Conservation (phyloP, 371 early-diverging fungal species). For the Chytridiales sp. region DNA sequence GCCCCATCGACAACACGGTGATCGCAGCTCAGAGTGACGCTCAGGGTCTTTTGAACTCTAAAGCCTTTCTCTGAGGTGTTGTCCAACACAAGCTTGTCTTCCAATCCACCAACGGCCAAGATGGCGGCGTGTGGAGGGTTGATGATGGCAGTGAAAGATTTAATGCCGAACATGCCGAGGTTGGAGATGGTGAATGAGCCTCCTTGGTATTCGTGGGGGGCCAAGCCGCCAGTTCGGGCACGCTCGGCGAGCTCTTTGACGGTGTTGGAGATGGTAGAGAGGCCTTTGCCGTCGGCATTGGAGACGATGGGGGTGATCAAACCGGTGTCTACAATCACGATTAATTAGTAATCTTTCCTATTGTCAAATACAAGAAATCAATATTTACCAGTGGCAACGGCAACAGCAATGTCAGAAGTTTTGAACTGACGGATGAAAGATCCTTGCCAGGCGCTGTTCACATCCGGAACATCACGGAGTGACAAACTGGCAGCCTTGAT, state of each 20-base stretch:
- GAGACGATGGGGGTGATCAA: conserved; percentile 95
- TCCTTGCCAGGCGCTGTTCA: conserved; percentile 95
- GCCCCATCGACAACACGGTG: conserved; percentile 98
- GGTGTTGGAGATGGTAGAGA: conserved; percentile 78
- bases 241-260: conserved; percentile 84
- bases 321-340: conserved; percentile 64
- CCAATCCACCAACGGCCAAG: conserved; percentile 86
- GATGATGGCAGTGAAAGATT: conserved; percentile 95
- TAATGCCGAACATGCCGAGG: conserved; percentile 96
- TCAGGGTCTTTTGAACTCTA: conserved; percentile 68
- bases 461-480: conserved; percentile 90
- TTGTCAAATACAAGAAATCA: background rate
- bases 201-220: conserved; percentile 91
- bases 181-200: conserved; percentile 98
- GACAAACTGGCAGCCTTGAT: conserved; percentile 94
- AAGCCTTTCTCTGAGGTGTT: conserved; percentile 60
- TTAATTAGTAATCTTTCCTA: too few species aligned
- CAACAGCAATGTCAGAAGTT: conserved; percentile 91
- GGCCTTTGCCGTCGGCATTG: conserved; percentile 82
- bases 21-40: conserved; percentile 90
- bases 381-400: conserved; percentile 81
- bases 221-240: conserved; percentile 86
- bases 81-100: conserved; percentile 82
- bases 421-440: conserved; percentile 92
- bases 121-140: conserved; percentile 96